Evolutionary conservation across 2,329 filamentous ascomycete genomes (phyloP).

Genomic region (Penicillium occitanis): DNA sequence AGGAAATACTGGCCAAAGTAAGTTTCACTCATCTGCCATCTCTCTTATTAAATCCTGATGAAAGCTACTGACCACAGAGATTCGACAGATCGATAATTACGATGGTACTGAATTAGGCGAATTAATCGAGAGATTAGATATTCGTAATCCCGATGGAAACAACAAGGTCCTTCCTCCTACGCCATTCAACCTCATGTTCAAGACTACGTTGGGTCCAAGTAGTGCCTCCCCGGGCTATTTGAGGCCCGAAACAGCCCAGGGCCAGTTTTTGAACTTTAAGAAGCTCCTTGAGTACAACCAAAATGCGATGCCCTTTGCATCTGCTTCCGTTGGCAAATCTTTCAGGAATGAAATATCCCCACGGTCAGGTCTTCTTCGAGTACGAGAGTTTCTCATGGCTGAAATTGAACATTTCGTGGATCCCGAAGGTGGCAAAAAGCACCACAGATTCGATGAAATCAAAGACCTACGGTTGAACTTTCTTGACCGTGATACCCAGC

Average conservation of each 20-base stretch:
- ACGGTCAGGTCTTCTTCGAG: conserved; percentile 82
- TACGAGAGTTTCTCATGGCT: conserved; percentile 97
- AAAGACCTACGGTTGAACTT: conserved; percentile 79
- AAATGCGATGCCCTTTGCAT: conserved; percentile 82
- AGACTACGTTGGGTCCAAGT: conserved; percentile 81
- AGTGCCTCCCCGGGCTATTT: conserved; percentile 76
- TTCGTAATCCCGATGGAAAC: conserved; percentile 81
- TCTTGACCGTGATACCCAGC: conserved; percentile 80
- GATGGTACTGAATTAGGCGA: conserved; percentile 79
- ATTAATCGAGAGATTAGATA: conserved; percentile 86
- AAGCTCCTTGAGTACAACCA: conserved; percentile 89
- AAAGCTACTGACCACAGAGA: not conserved
- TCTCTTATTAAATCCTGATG: not conserved
- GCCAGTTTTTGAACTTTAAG: conserved; percentile 85
- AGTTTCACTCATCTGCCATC: not conserved
- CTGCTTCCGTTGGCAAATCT: conserved; percentile 83
- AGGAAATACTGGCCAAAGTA: conserved; percentile 75
- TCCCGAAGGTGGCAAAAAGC: conserved; percentile 90
- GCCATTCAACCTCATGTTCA: conserved; percentile 91
- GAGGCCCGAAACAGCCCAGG: conserved; percentile 83
- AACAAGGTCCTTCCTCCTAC: conserved; percentile 76
- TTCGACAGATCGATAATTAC: conserved; percentile 78
- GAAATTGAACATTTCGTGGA: conserved; percentile 99
- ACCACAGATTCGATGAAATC: conserved; percentile 81
- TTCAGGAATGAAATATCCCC: conserved; percentile 96